Evolutionary conservation across 129 eudicot species (phyloP).

Genomic region (Flaveria brownii): DNA sequence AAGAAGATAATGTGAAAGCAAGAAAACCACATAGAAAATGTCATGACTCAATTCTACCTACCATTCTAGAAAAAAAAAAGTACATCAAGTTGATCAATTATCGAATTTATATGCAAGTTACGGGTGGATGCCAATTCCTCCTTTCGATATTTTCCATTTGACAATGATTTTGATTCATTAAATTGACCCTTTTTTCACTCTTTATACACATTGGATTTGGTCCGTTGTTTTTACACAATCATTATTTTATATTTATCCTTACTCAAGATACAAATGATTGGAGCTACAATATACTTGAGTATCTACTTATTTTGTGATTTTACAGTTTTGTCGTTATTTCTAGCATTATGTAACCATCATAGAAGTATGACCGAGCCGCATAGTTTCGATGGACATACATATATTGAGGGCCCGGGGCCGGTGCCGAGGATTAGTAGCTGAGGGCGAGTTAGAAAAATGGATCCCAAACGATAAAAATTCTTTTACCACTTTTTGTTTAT

Average conservation of each 20-base stretch:
- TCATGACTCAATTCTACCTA: slow-evolving; percentile 21
- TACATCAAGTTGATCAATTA: slow-evolving; percentile 35
- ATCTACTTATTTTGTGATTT: neutral
- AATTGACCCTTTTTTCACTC: neutral
- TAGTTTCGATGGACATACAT: neutral
- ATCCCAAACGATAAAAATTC: too few relatives aligned
- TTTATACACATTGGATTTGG: neutral
- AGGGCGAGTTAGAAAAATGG: too few relatives aligned
- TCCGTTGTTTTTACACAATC: neutral
- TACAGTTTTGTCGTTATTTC: neutral
- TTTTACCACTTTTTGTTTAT: too few relatives aligned
- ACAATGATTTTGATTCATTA: slow-evolving; percentile 10
- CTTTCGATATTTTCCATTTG: neutral
- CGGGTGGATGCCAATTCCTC: slow-evolving; percentile 31
- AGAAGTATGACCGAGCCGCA: neutral
- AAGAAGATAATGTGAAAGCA: slow-evolving; percentile 24
- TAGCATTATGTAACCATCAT: neutral
- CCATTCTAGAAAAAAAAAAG: slow-evolving; percentile 20
- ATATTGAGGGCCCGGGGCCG: too few relatives aligned
- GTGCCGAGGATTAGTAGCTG: too few relatives aligned
- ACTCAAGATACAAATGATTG: too few relatives aligned
- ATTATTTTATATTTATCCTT: neutral
- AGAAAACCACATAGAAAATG: slow-evolving; percentile 15
- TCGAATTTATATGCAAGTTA: slow-evolving; percentile 12
- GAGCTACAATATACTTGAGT: too few relatives aligned